A percentile compares a stretch with the other conserved stretches of the same genome.
These are phyloP conservation scores for Coffea canephora DNA, from an alignment of 257 asterid species.

Conservation along the genomic window DNA sequence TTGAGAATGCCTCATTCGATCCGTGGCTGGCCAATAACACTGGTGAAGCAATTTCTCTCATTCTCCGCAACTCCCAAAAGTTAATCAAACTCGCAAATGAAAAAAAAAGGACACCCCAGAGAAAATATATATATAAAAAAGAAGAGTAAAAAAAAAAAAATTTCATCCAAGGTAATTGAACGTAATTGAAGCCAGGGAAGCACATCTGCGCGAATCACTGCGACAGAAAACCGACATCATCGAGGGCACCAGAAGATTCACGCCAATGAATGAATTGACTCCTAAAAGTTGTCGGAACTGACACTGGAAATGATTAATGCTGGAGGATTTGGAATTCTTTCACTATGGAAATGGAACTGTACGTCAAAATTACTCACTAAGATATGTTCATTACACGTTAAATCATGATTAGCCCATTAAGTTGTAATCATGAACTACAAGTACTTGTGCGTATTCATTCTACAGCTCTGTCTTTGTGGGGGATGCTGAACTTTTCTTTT, in stretches of 20 bases:
- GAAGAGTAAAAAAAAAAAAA: neutral
- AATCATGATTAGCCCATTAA: slow-evolving; percentile 24
- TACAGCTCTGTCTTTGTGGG: neutral
- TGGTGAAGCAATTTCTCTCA: neutral
- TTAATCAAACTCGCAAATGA: no score
- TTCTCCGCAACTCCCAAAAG: neutral
- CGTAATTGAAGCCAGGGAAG: slow-evolving; percentile 4
- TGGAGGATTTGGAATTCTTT: slow-evolving; percentile 23
- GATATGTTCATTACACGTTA: slow-evolving; percentile 20
- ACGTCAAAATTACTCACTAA: neutral
- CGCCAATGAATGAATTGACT: slow-evolving; percentile 20
- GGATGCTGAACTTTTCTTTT: neutral
- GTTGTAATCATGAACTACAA: neutral
- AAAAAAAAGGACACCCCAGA: no score
- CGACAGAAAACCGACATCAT: slow-evolving; percentile 24
- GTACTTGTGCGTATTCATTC: neutral
- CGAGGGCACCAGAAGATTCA: slow-evolving; percentile 16
- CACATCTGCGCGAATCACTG: slow-evolving; percentile 23
- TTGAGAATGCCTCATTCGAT: no score
- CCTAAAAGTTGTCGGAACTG: slow-evolving; percentile 37
- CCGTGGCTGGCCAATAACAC: neutral
- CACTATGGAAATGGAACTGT: slow-evolving; percentile 9
- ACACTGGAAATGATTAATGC: slow-evolving; percentile 30
- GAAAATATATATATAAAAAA: neutral
- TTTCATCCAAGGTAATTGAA: neutral